Evolutionary conservation across 1,284 basidiomycete genomes (phyloP).

Genomic region (Ganoderma lucidum): DNA sequence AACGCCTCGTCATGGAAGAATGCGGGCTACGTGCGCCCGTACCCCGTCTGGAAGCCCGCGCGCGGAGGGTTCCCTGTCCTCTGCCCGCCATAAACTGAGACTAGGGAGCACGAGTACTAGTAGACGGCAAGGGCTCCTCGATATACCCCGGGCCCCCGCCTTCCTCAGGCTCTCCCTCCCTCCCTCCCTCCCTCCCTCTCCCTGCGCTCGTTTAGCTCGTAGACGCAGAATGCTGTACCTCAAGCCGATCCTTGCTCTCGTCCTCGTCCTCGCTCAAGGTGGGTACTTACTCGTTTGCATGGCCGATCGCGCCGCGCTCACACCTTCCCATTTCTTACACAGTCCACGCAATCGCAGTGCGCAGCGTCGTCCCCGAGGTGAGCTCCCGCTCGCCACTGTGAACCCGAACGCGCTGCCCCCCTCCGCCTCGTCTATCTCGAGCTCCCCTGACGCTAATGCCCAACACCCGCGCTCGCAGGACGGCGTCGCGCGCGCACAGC

Average conservation of each 20-base stretch:
- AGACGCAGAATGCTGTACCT: neutral
- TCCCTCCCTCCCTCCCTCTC: neutral
- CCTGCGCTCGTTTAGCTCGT: neutral
- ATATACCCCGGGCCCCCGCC: too few relatives aligned
- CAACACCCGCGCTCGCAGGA: neutral
- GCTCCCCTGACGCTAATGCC: neutral
- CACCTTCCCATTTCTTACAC: neutral
- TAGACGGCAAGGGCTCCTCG: neutral
- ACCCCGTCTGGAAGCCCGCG: neutral
- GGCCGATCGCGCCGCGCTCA: neutral
- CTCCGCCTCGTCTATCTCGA: too few relatives aligned
- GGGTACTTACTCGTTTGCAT: neutral
- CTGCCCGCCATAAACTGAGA: neutral
- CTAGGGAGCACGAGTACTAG: neutral
- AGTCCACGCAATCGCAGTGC: neutral
- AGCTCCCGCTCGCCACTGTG: neutral
- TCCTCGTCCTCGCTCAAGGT: neutral
- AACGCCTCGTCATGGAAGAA: neutral
- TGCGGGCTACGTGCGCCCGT: neutral
- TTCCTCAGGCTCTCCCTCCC: too few relatives aligned
- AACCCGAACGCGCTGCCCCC: too few relatives aligned
- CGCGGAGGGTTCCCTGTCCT: neutral
- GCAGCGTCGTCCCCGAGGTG: neutral
- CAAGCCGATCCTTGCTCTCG: neutral
- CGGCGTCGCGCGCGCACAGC: neutral